Evolutionary conservation across 2,329 filamentous ascomycete genomes (phyloP).

Genomic region (Talaromyces sp.): DNA sequence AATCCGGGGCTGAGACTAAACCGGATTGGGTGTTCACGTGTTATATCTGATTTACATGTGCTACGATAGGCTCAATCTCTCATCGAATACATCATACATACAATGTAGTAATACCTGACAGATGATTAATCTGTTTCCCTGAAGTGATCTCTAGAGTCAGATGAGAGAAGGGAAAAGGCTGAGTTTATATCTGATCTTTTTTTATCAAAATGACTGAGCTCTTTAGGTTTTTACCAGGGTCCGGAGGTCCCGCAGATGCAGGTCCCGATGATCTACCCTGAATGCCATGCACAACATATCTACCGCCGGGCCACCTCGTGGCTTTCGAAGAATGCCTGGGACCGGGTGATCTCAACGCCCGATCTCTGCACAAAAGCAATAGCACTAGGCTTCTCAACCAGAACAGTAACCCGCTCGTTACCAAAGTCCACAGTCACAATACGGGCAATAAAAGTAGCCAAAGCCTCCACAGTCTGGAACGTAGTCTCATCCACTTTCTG

Average conservation of each 20-base stretch:
- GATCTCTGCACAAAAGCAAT: conserved; percentile 52
- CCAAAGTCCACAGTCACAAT: conserved; percentile 50
- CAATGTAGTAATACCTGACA: no score
- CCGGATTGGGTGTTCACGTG: conserved; percentile 26
- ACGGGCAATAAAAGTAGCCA: conserved; percentile 52
- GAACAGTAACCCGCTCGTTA: conserved; percentile 51
- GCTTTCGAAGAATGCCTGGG: conserved; percentile 46
- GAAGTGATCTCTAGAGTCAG: no score
- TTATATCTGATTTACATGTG: conserved; percentile 2
- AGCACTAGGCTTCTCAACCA: conserved; percentile 55
- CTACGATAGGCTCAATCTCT: conserved; percentile 1
- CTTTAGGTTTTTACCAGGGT: neutral
- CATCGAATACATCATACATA: no score
- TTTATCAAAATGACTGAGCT: neutral
- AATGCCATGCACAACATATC: conserved; percentile 15
- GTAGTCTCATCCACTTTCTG: conserved; percentile 51
- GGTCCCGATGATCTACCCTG: conserved; percentile 1
- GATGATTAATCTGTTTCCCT: no score
- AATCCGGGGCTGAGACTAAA: conserved; percentile 26
- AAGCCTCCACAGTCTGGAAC: conserved; percentile 55
- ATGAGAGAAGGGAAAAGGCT: no score
- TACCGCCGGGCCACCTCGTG: conserved; percentile 14
- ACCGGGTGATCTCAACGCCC: conserved; percentile 53
- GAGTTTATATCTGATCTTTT: no score
- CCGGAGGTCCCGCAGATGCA: neutral